Evolutionary conservation across 192 early-diverging fungal species (phyloP).

Genomic region (Neocallimastix lanati): DNA sequence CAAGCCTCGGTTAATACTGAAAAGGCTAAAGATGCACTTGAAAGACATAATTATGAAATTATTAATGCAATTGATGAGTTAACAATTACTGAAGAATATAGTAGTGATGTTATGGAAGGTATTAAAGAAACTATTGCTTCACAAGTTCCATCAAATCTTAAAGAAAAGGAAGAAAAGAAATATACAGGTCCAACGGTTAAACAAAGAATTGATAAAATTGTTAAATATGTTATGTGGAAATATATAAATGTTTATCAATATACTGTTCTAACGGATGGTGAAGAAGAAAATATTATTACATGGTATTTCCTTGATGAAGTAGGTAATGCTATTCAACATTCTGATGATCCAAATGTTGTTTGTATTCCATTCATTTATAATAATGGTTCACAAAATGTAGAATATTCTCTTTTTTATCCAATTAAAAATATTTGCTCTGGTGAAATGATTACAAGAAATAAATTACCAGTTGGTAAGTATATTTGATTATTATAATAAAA

Average conservation of each 20-base stretch:
- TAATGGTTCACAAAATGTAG: constrained; percentile 22
- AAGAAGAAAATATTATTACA: constrained; percentile 20
- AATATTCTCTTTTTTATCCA: constrained; percentile 47
- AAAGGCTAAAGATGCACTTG: constrained; percentile 32
- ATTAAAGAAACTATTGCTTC: constrained; percentile 11
- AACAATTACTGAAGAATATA: neutral
- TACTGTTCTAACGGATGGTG: constrained; percentile 20
- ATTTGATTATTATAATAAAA: too few species aligned
- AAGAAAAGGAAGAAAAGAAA: constrained; percentile 13
- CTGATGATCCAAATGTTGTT: constrained; percentile 32
- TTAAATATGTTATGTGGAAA: constrained; percentile 20
- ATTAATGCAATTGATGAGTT: constrained; percentile 41
- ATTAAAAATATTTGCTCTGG: constrained; percentile 26
- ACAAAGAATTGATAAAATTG: constrained; percentile 12
- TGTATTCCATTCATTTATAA: constrained; percentile 46
- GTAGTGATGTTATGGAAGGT: constrained; percentile 1
- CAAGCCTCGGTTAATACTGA: constrained; percentile 33
- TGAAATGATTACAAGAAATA: constrained; percentile 28
- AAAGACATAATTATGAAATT: constrained; percentile 26
- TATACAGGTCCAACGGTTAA: constrained; percentile 2
- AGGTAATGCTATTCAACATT: constrained; percentile 41
- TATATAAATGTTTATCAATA: constrained; percentile 32
- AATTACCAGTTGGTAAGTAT: neutral
- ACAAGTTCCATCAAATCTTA: constrained; percentile 13
- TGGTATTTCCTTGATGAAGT: constrained; percentile 44